Evolutionary conservation across 805 yeast genomes (phyloP), one percentile per base, ranked within the genome.

Genomic region (Saccharomycopsis sp.): DNA sequence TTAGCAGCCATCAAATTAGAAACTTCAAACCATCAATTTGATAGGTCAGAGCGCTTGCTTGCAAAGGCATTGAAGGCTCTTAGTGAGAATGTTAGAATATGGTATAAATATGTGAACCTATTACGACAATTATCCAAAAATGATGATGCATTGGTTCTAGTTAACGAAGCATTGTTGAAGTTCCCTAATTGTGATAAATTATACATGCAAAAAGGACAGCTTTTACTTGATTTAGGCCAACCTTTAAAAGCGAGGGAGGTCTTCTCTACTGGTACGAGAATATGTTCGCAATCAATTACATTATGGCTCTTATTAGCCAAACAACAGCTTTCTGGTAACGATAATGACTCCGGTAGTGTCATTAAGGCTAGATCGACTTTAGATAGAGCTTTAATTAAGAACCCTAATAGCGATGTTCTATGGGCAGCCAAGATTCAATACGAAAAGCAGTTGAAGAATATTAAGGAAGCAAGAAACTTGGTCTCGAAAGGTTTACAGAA

Each of bases 1-100:
- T 72, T 86, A 54, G 93, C 93, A 0, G 76, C 85, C n/a, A 74
- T 86, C 23, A 86, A 88, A 63, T 70, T 90, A 38, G 88, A 87
- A 58, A 71, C 73, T 17, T 75, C 75, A 22, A 70, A 74, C 3
- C 69, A 72, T 2, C 67, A 78, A 35, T 68, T 64, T 38, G 70
- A 69, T 0, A 64, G 68, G 14, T 83, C 80, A 0, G 58, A 69
- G 2, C 63, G 65, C 9, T 58, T 79, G 42, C 77, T 77, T 57
- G 68, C 68, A 1, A 63, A 68, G 2, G 85, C 86, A 0, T 62
- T 73, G 2, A 34, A 56, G 0, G 61, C 64, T 9, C 66, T 71
- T 29, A 70, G 77, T 0, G 68, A 72, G 0, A 71, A 80, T 2
- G 79, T 81, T 20, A 70, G 84, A 56, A 69, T 86, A 0, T 87